Evolutionary conservation across 495 filamentous ascomycete species (phyloP).

Genomic region (Penicillium ochrochloron): DNA sequence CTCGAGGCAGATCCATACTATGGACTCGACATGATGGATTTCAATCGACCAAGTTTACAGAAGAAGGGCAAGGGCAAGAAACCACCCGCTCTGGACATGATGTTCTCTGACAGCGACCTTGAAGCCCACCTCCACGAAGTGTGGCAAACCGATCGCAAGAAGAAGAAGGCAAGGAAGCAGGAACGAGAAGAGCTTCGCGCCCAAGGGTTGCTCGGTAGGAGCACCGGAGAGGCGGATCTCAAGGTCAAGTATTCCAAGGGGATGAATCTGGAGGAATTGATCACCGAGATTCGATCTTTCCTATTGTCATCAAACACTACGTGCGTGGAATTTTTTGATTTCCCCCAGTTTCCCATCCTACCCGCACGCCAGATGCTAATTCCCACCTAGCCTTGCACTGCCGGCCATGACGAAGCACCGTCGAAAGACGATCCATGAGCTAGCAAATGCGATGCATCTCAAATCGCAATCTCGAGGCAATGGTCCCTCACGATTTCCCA

Average conservation of each 20-base stretch:
- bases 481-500: slow-evolving; percentile 72
- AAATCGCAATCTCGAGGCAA: slow-evolving; percentile 85
- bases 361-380: not conserved
- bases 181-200: slow-evolving; percentile 78
- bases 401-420: slow-evolving; percentile 82
- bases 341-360: not conserved
- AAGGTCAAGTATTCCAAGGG: slow-evolving; percentile 73
- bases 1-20: slow-evolving; percentile 65
- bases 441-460: slow-evolving; percentile 71
- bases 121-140: slow-evolving; percentile 60
- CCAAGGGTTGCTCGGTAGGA: slow-evolving; percentile 77
- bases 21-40: slow-evolving; percentile 84
- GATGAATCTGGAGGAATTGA: slow-evolving; percentile 72
- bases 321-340: slow-evolving; percentile 47
- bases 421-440: slow-evolving; percentile 76
- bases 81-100: slow-evolving; percentile 43
- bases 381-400: slow-evolving; percentile 63
- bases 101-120: slow-evolving; percentile 77
- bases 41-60: slow-evolving; percentile 64
- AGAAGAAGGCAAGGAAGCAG: slow-evolving; percentile 80
- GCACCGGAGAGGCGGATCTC: slow-evolving; percentile 64
- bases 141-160: slow-evolving; percentile 78
- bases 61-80: slow-evolving; percentile 62
- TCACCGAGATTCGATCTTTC: slow-evolving; percentile 72
- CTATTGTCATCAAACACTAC: slow-evolving; percentile 64